Evolutionary conservation across 2,329 filamentous ascomycete genomes (phyloP).

Genomic region (Colletotrichum shisoi): DNA sequence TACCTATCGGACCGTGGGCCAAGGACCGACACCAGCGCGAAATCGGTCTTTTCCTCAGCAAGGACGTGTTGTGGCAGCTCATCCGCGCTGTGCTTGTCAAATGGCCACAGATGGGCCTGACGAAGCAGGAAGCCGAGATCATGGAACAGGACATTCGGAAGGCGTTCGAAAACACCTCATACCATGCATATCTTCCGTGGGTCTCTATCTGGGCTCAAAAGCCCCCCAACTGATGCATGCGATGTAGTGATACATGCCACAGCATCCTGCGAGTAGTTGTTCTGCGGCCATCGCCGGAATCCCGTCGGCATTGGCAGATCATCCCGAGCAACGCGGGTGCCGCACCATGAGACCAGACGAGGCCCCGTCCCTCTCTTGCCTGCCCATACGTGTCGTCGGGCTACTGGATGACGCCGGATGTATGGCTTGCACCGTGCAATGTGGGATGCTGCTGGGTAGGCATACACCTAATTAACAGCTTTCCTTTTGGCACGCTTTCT

Average conservation of each 20-base stretch:
- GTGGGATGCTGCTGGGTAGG: neutral
- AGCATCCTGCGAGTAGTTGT: neutral
- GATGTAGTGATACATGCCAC: neutral
- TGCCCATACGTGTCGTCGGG: neutral
- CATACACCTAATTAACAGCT: constrained; percentile 1
- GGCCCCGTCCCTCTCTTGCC: neutral
- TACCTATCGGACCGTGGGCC: constrained; percentile 53
- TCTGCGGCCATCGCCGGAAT: neutral
- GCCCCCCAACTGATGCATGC: constrained; percentile 39
- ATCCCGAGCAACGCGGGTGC: neutral
- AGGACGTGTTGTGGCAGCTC: constrained; percentile 49
- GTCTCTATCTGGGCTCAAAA: constrained; percentile 53
- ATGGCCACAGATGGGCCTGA: constrained; percentile 46
- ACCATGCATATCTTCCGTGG: constrained; percentile 49
- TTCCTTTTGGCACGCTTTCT: constrained; percentile 11
- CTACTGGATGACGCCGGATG: neutral
- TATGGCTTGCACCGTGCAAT: neutral
- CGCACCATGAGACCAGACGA: neutral
- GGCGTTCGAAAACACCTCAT: constrained; percentile 47
- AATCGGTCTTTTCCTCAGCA: constrained; percentile 49
- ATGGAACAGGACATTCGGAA: constrained; percentile 47
- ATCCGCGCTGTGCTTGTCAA: constrained; percentile 48
- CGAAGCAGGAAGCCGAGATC: constrained; percentile 47
- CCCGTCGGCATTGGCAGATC: neutral
- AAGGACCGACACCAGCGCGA: constrained; percentile 48